phyloP scores from a whole-genome alignment of 1,284 basidiomycete species.

The Trametes sp. region DNA sequence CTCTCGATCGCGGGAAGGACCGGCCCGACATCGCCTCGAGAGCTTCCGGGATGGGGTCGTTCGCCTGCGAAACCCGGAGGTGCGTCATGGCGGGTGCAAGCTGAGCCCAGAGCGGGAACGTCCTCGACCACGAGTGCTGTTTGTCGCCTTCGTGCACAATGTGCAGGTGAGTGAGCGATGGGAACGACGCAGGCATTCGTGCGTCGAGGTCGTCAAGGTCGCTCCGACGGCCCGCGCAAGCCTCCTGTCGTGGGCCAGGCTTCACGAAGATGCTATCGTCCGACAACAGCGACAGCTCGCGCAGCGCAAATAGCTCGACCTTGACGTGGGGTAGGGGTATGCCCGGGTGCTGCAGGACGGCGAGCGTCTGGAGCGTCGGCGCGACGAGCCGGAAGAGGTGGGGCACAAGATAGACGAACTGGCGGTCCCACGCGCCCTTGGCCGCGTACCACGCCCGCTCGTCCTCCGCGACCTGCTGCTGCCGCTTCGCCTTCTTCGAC shows the following conservation, averaged over 20 bases:
- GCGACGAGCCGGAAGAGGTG: constrained; percentile 25
- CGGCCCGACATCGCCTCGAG: constrained; percentile 12
- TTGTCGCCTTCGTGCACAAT: constrained; percentile 26
- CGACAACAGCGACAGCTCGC: constrained; percentile 25
- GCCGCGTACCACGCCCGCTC: constrained; percentile 20
- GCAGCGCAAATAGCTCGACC: constrained; percentile 13
- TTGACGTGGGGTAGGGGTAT: constrained; percentile 15
- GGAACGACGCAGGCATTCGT: constrained; percentile 9
- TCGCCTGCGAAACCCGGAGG: constrained; percentile 25
- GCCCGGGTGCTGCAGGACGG: constrained; percentile 18
- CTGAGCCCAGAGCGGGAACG: constrained; percentile 20
- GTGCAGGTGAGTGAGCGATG: constrained; percentile 27
- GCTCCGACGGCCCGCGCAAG: not conserved
- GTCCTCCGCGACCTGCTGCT: constrained; percentile 17
- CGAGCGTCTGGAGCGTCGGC: constrained; percentile 25
- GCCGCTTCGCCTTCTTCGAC: constrained; percentile 9
- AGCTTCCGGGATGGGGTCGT: constrained; percentile 24
- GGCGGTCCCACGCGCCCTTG: constrained; percentile 29
- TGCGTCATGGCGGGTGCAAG: constrained; percentile 25
- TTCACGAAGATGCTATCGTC: constrained; percentile 24
- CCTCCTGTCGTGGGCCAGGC: constrained; percentile 6
- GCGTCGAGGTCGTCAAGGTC: not conserved
- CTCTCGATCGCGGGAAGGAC: constrained; percentile 4
- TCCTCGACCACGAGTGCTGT: constrained; percentile 22
- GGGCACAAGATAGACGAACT: constrained; percentile 23